phyloP scores from a whole-genome alignment of 2,329 filamentous ascomycete genomes.

The Neofusicoccum sp. region DNA sequence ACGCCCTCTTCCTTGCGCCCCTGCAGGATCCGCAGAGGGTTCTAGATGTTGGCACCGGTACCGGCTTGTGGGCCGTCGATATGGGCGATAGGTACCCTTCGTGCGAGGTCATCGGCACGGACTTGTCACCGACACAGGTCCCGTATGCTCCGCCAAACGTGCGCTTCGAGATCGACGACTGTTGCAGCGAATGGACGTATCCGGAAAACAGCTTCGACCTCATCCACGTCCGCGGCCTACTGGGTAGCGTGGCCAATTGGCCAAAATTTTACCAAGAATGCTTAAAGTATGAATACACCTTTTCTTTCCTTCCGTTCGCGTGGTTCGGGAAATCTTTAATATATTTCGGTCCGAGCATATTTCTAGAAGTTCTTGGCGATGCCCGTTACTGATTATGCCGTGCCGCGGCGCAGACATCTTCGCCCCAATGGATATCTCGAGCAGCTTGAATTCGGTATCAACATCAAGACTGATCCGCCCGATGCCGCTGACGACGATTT shows the following conservation, averaged over 20 bases:
- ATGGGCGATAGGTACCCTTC: slow-evolving; percentile 41
- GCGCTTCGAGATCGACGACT: slow-evolving; percentile 50
- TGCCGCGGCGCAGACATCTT: slow-evolving; percentile 31
- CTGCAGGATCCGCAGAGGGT: slow-evolving; percentile 32
- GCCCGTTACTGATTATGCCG: not conserved
- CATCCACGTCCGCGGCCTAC: slow-evolving; percentile 44
- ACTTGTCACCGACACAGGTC: slow-evolving; percentile 40
- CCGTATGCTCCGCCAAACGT: slow-evolving; percentile 44
- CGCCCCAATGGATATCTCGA: slow-evolving; percentile 45
- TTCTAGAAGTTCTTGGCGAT: not conserved
- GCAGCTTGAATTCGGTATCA: slow-evolving; percentile 43
- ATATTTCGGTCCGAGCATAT: not conserved
- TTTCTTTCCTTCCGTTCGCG: not conserved
- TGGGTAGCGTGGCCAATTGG: slow-evolving; percentile 47
- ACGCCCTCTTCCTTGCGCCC: slow-evolving; percentile 39
- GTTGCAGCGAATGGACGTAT: slow-evolving; percentile 45
- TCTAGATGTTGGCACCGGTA: slow-evolving; percentile 40
- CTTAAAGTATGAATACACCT: slow-evolving; percentile 1
- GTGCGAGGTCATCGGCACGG: slow-evolving; percentile 39
- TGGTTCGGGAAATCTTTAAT: not conserved
- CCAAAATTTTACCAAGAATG: slow-evolving; percentile 41
- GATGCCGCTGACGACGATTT: slow-evolving; percentile 25
- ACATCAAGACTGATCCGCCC: slow-evolving; percentile 27
- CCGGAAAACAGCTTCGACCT: slow-evolving; percentile 41
- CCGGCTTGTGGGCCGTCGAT: slow-evolving; percentile 41